Base-by-base conservation (phyloP, 495 filamentous ascomycete species). In the Hyaloscypha variabilis region DNA sequence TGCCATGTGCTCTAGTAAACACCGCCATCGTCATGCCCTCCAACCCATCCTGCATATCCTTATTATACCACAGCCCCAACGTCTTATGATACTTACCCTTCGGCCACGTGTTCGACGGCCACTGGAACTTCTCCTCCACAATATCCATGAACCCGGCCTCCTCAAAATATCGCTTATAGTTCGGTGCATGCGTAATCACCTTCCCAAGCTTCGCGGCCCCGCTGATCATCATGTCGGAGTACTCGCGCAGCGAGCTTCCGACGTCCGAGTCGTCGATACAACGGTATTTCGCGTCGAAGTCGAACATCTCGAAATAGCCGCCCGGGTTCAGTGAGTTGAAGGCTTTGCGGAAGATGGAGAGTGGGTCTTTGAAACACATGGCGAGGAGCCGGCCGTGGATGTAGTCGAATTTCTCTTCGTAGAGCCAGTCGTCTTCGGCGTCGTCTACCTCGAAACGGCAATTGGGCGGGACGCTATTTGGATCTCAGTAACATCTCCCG, bases 91-190 rank as follows among this genome's bases (percentile, higher is more conserved):
- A 69, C 31, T 65, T 64, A 21, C 83, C 78, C 25, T 72, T 75
- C 1, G 82, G 71, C 85, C 85, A 87, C 10, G 82, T 67, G n/a
- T 74, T 74, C 39, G 63, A 60, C 5, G 88, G 88, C 23, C 83
- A 73, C 69, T 85, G 85, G 59, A 74, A 76, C 8, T 78, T 39
- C 28, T 71, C 70, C 66, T 84, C 77, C 21, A 81, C 66, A n/a
- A 89, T 78, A 64, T 87, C 82, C 24, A 80, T 75, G 68, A 89
- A 91, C 1, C 88, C 86, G 0, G 83, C 76, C 26, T 84, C 78
- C 64, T 76, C 75, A 72, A 86, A 79, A 74, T n/a, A 55, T 4
- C 51, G 6, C 21, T 26, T 31, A 50, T 61, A 61, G 10, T 42
- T 58, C 53, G 59, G 62, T 11, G 34, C 57, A 17, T 55, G 52